Percentiles rank a stretch among this genome's conserved stretches.
phyloP scores from a whole-genome alignment of 2,329 filamentous ascomycete genomes.

The Penicillium hordei region DNA sequence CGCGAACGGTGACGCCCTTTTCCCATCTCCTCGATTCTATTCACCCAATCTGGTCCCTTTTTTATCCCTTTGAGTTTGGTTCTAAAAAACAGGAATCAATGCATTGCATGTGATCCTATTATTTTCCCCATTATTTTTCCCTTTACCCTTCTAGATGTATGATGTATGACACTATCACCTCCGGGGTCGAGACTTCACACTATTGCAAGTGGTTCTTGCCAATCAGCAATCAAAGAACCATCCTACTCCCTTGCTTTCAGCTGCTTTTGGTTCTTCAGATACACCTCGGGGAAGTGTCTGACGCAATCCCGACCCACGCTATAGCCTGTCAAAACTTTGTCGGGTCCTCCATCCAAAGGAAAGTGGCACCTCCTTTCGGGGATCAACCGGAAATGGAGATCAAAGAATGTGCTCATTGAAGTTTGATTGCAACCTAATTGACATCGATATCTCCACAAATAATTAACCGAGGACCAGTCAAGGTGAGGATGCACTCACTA shows the following conservation, averaged over 20 bases:
- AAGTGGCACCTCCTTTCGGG: not conserved
- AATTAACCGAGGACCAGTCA: not conserved
- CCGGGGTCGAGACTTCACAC: constrained; percentile 3
- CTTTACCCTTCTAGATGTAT: not conserved
- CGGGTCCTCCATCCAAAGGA: not conserved
- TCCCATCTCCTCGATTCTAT: not conserved
- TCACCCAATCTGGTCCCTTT: not conserved
- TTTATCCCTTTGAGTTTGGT: not conserved
- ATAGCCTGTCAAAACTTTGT: constrained; percentile 10
- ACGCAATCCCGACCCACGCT: constrained; percentile 6
- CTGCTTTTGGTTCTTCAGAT: not conserved
- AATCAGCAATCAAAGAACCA: constrained; percentile 13
- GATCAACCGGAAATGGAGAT: constrained; percentile 10
- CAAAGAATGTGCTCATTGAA: constrained; percentile 1
- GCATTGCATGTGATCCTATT: constrained; percentile 9
- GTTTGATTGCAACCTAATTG: constrained; percentile 17
- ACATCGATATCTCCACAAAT: not conserved
- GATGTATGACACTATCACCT: constrained; percentile 21
- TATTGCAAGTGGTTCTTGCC: constrained; percentile 12
- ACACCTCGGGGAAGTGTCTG: not conserved
- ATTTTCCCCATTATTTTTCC: not conserved
- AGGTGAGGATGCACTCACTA: not conserved
- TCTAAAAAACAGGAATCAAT: not conserved
- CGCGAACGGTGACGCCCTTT: not conserved
- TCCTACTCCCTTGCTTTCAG: constrained; percentile 15